These are phyloP conservation scores for Euclidium syriacum DNA, from an alignment of 345 rosid genomes.

Conservation along the genomic window DNA sequence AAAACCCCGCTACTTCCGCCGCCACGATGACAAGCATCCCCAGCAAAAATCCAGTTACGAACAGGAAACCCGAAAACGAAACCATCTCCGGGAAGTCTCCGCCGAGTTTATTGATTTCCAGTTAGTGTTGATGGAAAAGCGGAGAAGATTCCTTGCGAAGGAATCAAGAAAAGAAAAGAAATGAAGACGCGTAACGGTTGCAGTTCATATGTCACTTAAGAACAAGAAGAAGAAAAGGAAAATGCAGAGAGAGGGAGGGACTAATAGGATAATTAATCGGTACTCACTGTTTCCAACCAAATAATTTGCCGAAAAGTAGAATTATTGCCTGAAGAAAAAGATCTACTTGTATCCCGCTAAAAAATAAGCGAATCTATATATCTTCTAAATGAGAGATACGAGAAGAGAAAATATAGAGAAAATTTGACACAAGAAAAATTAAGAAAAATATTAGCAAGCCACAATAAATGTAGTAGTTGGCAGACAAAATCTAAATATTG, in stretches of 20 bases:
- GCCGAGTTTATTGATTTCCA: not conserved
- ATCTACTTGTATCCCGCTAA: not conserved
- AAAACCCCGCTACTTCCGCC: slow-evolving; percentile 31
- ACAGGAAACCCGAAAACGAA: slow-evolving; percentile 24
- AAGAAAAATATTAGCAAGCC: not conserved
- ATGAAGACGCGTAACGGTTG: slow-evolving; percentile 22
- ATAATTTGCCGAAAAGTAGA: not conserved
- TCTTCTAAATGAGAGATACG: no score
- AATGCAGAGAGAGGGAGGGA: not conserved
- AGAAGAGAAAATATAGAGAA: no score
- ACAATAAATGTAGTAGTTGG: not conserved
- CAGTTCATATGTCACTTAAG: not conserved
- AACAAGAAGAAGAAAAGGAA: not conserved
- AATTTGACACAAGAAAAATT: no score
- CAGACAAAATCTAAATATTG: no score
- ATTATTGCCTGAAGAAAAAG: not conserved
- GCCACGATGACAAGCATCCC: slow-evolving; percentile 38
- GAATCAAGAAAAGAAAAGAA: slow-evolving; percentile 17
- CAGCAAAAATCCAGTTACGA: slow-evolving; percentile 39
- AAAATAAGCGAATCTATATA: not conserved
- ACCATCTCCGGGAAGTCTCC: slow-evolving; percentile 12
- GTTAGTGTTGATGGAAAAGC: not conserved
- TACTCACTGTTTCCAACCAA: slow-evolving; percentile 1
- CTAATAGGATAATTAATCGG: not conserved
- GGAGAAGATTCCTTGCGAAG: slow-evolving; percentile 6